Evolutionary conservation across 2,329 filamentous ascomycete genomes (phyloP).

Genomic region (Pyrenochaeta sp.): DNA sequence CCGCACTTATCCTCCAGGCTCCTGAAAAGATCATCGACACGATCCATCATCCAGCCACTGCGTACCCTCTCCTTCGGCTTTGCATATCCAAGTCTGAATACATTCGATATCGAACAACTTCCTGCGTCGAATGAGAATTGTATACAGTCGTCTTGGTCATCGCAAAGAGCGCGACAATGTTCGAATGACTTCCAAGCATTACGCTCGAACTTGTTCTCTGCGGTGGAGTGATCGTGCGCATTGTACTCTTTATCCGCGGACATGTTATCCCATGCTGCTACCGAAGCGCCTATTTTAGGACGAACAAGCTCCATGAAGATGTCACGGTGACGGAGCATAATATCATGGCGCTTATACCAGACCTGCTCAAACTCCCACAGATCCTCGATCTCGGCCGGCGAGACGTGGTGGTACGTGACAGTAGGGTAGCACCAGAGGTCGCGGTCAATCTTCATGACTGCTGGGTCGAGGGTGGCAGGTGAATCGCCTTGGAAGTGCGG

Average conservation of each 20-base stretch:
- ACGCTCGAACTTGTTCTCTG: conserved; percentile 33
- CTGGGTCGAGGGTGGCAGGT: conserved; percentile 52
- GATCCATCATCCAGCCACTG: conserved; percentile 49
- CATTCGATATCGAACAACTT: conserved; percentile 39
- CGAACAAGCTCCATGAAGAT: conserved; percentile 47
- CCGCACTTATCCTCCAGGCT: conserved; percentile 43
- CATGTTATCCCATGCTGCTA: conserved; percentile 49
- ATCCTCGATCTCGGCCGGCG: conserved; percentile 46
- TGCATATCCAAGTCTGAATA: conserved; percentile 44
- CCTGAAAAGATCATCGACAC: conserved; percentile 45
- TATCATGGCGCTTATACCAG: conserved; percentile 48
- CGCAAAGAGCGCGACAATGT: conserved; percentile 46
- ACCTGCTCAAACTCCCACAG: conserved; percentile 52
- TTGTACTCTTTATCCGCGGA: conserved; percentile 47
- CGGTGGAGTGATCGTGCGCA: conserved; percentile 38
- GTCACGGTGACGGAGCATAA: conserved; percentile 48
- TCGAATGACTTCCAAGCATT: conserved; percentile 48
- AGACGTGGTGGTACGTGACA: conserved; percentile 53
- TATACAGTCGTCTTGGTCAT: conserved; percentile 42
- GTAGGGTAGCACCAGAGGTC: conserved; percentile 55
- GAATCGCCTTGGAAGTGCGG: conserved; percentile 58
- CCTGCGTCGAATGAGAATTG: conserved; percentile 47
- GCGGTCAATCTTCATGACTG: conserved; percentile 43
- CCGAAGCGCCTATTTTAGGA: conserved; percentile 34
- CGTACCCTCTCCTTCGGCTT: conserved; percentile 36